These are phyloP conservation scores for Boletus sensibilis DNA, from an alignment of 768 basidiomycete species.

Conservation along the genomic window DNA sequence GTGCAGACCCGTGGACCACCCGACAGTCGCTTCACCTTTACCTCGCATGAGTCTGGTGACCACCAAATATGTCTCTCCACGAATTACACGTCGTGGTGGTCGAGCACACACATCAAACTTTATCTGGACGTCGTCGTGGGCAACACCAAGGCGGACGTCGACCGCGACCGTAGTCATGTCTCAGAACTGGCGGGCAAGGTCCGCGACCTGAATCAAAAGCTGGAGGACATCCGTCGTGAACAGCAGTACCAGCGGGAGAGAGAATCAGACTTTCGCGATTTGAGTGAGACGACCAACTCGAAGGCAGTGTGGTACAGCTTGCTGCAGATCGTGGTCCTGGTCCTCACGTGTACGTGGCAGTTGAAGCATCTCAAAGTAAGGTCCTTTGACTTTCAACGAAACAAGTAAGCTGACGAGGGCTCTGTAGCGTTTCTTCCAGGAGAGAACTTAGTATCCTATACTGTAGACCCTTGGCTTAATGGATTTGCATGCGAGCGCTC, in stretches of 20 bases:
- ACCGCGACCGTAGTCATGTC: slow-evolving; percentile 84
- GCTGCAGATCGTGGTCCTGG: slow-evolving; percentile 78
- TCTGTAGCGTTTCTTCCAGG: slow-evolving; percentile 78
- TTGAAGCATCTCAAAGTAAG: slow-evolving; percentile 85
- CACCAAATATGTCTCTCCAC: slow-evolving; percentile 96
- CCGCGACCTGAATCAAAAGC: slow-evolving; percentile 88
- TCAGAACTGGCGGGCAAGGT: slow-evolving; percentile 79
- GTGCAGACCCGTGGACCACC: slow-evolving; percentile 88
- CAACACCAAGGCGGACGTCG: slow-evolving; percentile 78
- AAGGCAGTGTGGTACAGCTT: slow-evolving; percentile 94
- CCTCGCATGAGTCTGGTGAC: slow-evolving; percentile 94
- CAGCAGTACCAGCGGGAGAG: slow-evolving; percentile 98
- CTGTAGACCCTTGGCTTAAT: slow-evolving; percentile 12
- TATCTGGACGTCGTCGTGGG: slow-evolving; percentile 95
- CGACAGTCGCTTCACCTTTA: slow-evolving; percentile 94
- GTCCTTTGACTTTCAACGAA: slow-evolving; percentile 4
- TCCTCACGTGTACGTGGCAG: slow-evolving; percentile 91
- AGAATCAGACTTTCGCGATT: slow-evolving; percentile 83
- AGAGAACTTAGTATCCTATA: slow-evolving; percentile 51
- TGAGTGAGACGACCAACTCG: slow-evolving; percentile 90
- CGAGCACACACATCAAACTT: slow-evolving; percentile 84
- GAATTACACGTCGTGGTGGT: slow-evolving; percentile 89
- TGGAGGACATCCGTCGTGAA: slow-evolving; percentile 90
- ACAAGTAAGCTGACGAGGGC: neutral
- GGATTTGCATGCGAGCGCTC: neutral